Base-by-base conservation (phyloP, 129 eudicot genomes). In the Lactuca sativa region DNA sequence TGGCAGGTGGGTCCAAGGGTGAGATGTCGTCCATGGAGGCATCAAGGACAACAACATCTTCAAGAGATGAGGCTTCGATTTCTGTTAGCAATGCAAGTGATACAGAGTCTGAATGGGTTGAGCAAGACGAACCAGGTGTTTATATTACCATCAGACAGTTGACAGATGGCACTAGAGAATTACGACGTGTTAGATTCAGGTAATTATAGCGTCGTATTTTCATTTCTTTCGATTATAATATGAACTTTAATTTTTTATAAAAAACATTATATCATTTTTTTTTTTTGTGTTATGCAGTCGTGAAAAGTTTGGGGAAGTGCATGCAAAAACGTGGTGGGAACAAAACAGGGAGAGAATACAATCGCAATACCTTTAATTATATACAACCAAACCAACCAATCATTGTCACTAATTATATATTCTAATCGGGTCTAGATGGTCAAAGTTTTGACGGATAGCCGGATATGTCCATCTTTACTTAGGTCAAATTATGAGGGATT, bases 241-340 rank as follows among this genome's bases (percentile, higher is more conserved):
- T 1, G 30, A 25, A 25, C 30, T 25, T 25, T 25, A 25, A 25
- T 25, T 25, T 25, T 25, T 25, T 25, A 25, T 25, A 25, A 25
- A 17, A 32, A 0, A 30, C n/a, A 12, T 49, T 31, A n/a, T 69
- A 16, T 71, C 47, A 70, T 64, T 41, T 14, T 17, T 4, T 13
- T 4, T 64, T 55, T 44, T 5, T 34, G 51, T 14, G 36, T 67
- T 16, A 33, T 13, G 66, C 90, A 92, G 98, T 64, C 98, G 98
- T 2, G 98, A 92, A 60, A 86, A 77, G 70, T 92, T 92, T 54
- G 98, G 96, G 21, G 98, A 92, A 74, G 88, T 76, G 72, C 72
- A 89, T 55, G 98, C 98, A 8, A 93, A 93, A 86, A 70, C 14
- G 6, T 93, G 98, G 98, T 93, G 98, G 98, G 98, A 93, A 69